Evolutionary conservation across 129 eudicot genomes (phyloP).

Genomic region (Helianthus tuberosus): DNA sequence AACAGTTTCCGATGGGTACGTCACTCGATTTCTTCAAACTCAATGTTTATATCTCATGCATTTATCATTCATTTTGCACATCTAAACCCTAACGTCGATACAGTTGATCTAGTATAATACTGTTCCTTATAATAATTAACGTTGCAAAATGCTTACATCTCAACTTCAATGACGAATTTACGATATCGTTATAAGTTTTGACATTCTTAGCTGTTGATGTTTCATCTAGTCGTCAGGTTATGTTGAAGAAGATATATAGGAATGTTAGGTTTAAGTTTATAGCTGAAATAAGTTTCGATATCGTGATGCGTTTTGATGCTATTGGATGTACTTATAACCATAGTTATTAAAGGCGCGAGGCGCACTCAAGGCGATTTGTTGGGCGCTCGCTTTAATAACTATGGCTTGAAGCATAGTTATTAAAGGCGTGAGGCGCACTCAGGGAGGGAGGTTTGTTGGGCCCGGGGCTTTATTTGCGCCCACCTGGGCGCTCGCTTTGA

Average conservation of each 20-base stretch:
- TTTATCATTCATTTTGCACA: conserved; percentile 3
- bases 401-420: too few species aligned
- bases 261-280: neutral
- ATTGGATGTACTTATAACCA: neutral
- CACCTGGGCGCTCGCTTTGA: too few species aligned
- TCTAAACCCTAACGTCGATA: conserved; percentile 27
- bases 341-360: too few species aligned
- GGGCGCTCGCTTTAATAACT: too few species aligned
- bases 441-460: too few species aligned
- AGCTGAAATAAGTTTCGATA: too few species aligned
- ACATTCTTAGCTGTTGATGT: neutral
- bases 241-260: neutral
- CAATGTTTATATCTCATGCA: neutral
- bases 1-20: conserved; percentile 33
- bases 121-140: conserved; percentile 14
- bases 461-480: too few species aligned
- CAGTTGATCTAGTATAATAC: conserved; percentile 18
- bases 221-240: neutral
- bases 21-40: conserved; percentile 12
- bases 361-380: too few species aligned
- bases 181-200: neutral
- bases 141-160: conserved; percentile 10
- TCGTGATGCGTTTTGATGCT: too few species aligned
- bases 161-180: neutral
- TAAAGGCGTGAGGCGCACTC: too few species aligned